A percentile compares a stretch with the other conserved stretches of the same genome.
Conservation (phyloP, 208 protist species). For the Wallacemonas sp. region DNA sequence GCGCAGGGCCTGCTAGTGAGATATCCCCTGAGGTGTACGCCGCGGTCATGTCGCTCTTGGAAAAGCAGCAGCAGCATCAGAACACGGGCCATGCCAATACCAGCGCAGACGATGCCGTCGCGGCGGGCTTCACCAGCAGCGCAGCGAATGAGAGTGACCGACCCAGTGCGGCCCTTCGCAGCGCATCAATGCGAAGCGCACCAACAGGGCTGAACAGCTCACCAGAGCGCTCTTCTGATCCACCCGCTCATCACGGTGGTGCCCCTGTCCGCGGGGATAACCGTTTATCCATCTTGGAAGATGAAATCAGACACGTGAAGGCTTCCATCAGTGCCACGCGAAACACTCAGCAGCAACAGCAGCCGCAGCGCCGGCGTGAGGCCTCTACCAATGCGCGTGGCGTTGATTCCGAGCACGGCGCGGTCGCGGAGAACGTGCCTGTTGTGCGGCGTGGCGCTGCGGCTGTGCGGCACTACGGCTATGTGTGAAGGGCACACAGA, state of each 20-base stretch:
- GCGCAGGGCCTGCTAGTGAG: background rate
- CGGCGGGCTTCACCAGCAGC: background rate
- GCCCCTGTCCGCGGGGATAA: background rate
- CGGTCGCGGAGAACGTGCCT: too few relatives aligned
- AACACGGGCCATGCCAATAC: background rate
- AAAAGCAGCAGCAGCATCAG: background rate
- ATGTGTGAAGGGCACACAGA: constrained; percentile 21
- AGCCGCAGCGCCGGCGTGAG: constrained; percentile 7
- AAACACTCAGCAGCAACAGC: constrained; percentile 23
- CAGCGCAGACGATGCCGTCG: constrained; percentile 11
- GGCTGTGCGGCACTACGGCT: constrained; percentile 76
- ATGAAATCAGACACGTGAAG: constrained; percentile 70
- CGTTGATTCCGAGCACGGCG: too few relatives aligned
- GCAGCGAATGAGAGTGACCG: too few relatives aligned
- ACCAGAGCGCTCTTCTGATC: background rate
- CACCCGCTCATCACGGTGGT: background rate
- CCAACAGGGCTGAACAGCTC: constrained; percentile 3
- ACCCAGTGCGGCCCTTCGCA: background rate
- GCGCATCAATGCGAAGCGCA: background rate
- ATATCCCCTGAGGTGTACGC: constrained; percentile 31
- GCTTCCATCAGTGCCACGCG: constrained; percentile 36
- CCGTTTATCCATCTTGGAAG: constrained; percentile 44
- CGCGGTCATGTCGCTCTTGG: too few relatives aligned
- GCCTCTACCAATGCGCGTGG: background rate
- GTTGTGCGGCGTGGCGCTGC: constrained; percentile 51